A percentile compares a stretch with the other conserved stretches of the same genome.
Evolutionary conservation across 2,329 filamentous ascomycete species (phyloP).

Genomic region (Neopestalotiopsis sp.): DNA sequence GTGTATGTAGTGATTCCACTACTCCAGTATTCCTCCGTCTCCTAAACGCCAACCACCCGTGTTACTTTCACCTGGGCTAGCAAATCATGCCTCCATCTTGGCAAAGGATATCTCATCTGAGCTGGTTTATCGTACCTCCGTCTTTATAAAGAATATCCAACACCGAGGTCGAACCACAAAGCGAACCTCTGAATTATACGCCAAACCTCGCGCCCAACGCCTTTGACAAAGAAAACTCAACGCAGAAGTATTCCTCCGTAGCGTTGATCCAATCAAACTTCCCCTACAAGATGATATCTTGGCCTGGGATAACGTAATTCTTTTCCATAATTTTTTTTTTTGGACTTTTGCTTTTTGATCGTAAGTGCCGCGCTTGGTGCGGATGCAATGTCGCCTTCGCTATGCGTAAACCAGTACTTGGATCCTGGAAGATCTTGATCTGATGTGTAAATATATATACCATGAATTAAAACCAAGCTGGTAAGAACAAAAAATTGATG

Average conservation of each 20-base stretch:
- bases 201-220: background rate
- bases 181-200: too few species aligned
- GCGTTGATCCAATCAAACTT: background rate
- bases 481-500: background rate
- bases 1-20: background rate
- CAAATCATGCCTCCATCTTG: background rate
- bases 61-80: background rate
- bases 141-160: background rate
- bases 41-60: background rate
- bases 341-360: background rate
- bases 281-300: background rate
- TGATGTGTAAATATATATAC: slow-evolving; percentile 2
- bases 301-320: background rate
- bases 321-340: background rate
- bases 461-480: background rate
- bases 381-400: background rate
- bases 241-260: background rate
- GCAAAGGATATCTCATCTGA: background rate
- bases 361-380: background rate
- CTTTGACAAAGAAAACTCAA: background rate
- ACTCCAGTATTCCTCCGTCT: background rate
- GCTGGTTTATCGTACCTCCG: background rate
- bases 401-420: slow-evolving; percentile 10
- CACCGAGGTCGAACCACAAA: too few species aligned
- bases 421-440: background rate